Percentiles rank a stretch among this genome's conserved stretches.
phyloP scores from a whole-genome alignment of 768 basidiomycete species.

The Xerocomellus amylosporus region DNA sequence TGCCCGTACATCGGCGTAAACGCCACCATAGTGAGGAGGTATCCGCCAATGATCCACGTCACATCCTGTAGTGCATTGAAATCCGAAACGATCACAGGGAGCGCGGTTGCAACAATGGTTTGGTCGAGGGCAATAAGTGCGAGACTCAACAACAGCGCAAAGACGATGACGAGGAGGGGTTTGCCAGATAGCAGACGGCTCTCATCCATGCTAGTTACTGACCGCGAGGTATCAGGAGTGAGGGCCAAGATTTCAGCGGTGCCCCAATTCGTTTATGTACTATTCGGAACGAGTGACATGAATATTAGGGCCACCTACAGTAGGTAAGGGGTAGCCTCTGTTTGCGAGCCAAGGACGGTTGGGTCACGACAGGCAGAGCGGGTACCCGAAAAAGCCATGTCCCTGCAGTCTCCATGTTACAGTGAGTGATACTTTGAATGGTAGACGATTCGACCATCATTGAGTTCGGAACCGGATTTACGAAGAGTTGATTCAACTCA shows the following conservation, averaged over 20 bases:
- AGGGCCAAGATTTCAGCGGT: neutral
- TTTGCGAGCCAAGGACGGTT: neutral
- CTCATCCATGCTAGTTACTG: neutral
- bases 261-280: neutral
- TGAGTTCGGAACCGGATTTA: neutral
- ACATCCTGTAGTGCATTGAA: slow-evolving; percentile 14
- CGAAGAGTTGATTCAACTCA: neutral
- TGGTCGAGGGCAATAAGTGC: slow-evolving; percentile 13
- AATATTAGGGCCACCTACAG: too few relatives aligned
- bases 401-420: neutral
- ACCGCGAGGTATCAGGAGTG: neutral
- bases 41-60: slow-evolving; percentile 67
- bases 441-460: neutral
- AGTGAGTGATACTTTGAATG: neutral
- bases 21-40: slow-evolving; percentile 51
- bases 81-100: slow-evolving; percentile 34
- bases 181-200: slow-evolving; percentile 6
- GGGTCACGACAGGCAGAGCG: too few relatives aligned
- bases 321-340: neutral
- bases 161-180: neutral
- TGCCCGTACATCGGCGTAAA: slow-evolving; percentile 14
- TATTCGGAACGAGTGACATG: too few relatives aligned
- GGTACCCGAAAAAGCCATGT: too few relatives aligned
- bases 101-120: slow-evolving; percentile 61
- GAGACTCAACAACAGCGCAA: slow-evolving; percentile 9